Conservation (phyloP, 345 rosid species). For the Stellera chamaejasme region DNA sequence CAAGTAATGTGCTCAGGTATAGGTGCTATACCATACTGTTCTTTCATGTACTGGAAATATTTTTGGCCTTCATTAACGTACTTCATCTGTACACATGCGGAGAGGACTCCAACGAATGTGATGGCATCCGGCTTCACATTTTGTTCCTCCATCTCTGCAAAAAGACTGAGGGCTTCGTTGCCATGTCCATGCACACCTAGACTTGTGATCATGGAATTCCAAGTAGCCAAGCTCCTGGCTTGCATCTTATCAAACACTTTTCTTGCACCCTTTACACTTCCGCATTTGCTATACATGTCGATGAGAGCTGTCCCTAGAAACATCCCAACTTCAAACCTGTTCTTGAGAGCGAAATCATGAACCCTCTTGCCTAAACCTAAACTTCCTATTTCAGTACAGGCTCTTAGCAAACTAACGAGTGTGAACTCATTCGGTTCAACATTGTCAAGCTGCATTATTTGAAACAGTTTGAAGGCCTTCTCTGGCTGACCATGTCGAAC, state of each 20-base stretch:
- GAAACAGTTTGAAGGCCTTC: conserved; percentile 24
- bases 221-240: conserved; percentile 23
- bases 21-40: conserved; percentile 38
- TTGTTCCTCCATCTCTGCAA: conserved; percentile 18
- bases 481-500: conserved; percentile 23
- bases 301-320: conserved; percentile 50
- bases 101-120: conserved; percentile 68
- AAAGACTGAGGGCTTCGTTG: conserved; percentile 21
- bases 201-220: conserved; percentile 22
- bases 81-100: conserved; percentile 49
- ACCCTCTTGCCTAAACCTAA: conserved; percentile 10
- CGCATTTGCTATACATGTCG: conserved; percentile 57
- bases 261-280: conserved; percentile 48
- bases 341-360: conserved; percentile 1
- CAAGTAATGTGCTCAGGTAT: conserved; percentile 48
- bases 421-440: conserved; percentile 22
- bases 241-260: conserved; percentile 39
- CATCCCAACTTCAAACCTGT: conserved; percentile 3
- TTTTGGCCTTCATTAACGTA: conserved; percentile 35
- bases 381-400: conserved; percentile 23
- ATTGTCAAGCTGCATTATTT: conserved; percentile 13
- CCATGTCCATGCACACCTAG: conserved; percentile 28
- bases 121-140: conserved; percentile 41
- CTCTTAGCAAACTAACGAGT: conserved; percentile 30
- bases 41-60: conserved; percentile 41